A percentile compares a stretch with the other conserved stretches of the same genome.
Evolutionary conservation across 2,329 filamentous ascomycete species (phyloP).

Genomic region (Cryphonectria japonica): DNA sequence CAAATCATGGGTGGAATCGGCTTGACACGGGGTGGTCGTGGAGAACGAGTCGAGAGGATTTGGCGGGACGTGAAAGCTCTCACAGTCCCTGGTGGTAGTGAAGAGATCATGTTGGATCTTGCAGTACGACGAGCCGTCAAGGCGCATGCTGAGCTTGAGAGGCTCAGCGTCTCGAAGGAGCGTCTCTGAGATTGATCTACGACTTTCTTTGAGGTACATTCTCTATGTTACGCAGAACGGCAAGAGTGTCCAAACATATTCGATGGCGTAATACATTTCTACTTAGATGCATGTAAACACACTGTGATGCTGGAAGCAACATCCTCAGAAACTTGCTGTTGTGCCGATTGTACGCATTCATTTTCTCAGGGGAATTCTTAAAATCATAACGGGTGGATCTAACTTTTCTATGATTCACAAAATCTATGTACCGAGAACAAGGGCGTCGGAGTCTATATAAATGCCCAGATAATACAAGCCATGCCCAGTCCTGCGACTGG

Average conservation of each 20-base stretch:
- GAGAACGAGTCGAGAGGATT: slow-evolving; percentile 30
- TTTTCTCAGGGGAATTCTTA: too few species aligned
- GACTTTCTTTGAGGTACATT: background rate
- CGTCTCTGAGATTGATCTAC: background rate
- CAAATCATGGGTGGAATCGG: slow-evolving; percentile 31
- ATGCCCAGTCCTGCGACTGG: background rate
- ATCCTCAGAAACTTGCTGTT: too few species aligned
- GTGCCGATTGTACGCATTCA: too few species aligned
- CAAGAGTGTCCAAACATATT: too few species aligned
- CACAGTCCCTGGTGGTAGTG: slow-evolving; percentile 30
- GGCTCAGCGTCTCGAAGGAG: background rate
- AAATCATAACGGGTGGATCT: background rate
- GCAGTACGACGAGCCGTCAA: slow-evolving; percentile 26
- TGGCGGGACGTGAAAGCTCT: slow-evolving; percentile 31
- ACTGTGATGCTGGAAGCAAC: too few species aligned
- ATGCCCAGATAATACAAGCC: background rate
- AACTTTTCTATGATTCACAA: background rate
- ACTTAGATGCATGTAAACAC: too few species aligned
- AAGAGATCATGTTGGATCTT: slow-evolving; percentile 32
- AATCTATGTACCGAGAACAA: background rate
- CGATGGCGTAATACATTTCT: too few species aligned
- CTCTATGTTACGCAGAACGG: too few species aligned
- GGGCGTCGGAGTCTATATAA: background rate
- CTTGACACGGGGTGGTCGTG: slow-evolving; percentile 30
- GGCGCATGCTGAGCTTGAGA: background rate